Base-by-base conservation (phyloP, 176 grass and related monocot species). In the Juncus inflexus region DNA sequence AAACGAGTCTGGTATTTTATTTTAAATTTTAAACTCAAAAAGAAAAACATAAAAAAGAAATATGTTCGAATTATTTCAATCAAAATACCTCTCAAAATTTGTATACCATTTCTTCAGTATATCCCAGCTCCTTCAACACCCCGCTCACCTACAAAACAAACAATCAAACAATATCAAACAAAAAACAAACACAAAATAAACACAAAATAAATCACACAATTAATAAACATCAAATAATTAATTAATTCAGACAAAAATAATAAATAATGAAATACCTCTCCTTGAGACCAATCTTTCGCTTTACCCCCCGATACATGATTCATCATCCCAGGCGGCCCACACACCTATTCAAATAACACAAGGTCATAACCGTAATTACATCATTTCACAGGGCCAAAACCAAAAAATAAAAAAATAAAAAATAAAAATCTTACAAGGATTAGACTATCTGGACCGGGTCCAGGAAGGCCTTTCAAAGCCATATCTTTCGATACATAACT, bases 241-340 rank as follows among this genome's bases (percentile, higher is more conserved):
- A 9, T 47, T 47, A 47, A 47, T 47, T 6, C 43, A 5, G 2
- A 9, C 43, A 47, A 47, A 47, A 47, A 9, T 47, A 9, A 47
- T 5, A 47, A 47, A 47, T 47, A 47, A 35, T 5, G 1, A 9
- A 66, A 63, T 84, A 97, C 92, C 87, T 91, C 84, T 73, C 87
- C 92, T 82, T 97, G 92, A 36, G 84, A 83, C 62, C 85, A 76
- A 73, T 97, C 84, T 60, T 90, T 79, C 41, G 87, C 92, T 76
- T 91, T 91, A 16, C 87, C 82, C 40, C 87, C 92, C 66, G 92
- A 97, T 73, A 97, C 79, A 71, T 97, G 92, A 51, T 84, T 81
- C 92, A 97, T 97, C 92, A 97, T 84, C 60, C 92, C 87, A 42
- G 92, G 87, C 43, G 92, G 92, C 39, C 87, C 92, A 77, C 92